Base-by-base conservation (phyloP, 352 stramenopile species). In the Globisporangium spinosum region DNA sequence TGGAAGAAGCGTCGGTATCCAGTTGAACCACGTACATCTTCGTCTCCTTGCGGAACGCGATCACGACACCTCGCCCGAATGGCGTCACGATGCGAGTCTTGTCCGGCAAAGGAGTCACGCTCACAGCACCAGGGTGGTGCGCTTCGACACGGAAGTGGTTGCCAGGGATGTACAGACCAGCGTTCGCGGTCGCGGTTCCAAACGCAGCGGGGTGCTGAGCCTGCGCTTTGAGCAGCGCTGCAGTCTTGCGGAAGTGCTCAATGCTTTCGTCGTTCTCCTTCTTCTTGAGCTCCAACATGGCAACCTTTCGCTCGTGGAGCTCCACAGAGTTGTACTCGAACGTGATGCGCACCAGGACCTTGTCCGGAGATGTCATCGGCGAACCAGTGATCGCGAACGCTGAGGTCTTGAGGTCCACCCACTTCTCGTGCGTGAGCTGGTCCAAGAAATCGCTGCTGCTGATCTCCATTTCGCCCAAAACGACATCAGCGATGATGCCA, bases 1-100 rank as follows among this genome's bases (percentile, higher is more conserved):
- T 91, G 7, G 77, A 76, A 6, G 80, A 76, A 6, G 73, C 63
- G 47, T 88, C 74, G 13, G 80, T 80, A 64, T 91, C 84, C 43
- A 95, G 71, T 59, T 91, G 85, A 12, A 94, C 83, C 8, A 95
- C 78, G 65, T 94, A 95, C 75, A 94, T 89, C 67, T 89, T 92
- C 32, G 77, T 89, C 51, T 82, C 77, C 29, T 75, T 70, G 57
- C 87, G 87, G 69, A 90, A 95, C 9, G 79, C 78, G 10, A 95
- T 71, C 58, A 94, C 75, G 3, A 89, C 77, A 47, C 87, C 87
- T 9, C 78, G 80, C 58, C 87, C 87, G 61, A 92, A 95, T 5
- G 85, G 81, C 47, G 83, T 93, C 27, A 89, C 76, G 58, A 93
- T 76, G 43, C 86, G 86, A 25, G 76, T 85, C 65, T 92, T 93